A percentile compares a stretch with the other conserved stretches of the same genome.
Evolutionary conservation across 2,329 filamentous ascomycete species (phyloP).

Genomic region (Neobulgaria alba): DNA sequence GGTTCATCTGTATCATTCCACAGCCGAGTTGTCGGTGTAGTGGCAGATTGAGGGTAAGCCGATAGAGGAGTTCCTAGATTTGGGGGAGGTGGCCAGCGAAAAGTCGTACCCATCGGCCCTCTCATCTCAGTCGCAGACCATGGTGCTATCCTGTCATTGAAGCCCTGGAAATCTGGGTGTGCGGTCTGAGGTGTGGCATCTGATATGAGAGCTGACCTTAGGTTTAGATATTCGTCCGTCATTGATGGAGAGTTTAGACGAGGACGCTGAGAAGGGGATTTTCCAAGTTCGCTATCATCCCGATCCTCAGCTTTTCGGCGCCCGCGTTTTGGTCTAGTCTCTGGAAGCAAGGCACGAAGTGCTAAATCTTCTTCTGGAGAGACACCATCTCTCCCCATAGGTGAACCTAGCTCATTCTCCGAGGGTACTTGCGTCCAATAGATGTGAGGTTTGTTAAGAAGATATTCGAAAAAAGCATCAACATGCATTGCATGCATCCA

Average conservation of each 20-base stretch:
- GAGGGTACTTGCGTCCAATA: slow-evolving; percentile 74
- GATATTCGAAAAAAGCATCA: slow-evolving; percentile 88
- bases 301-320: slow-evolving; percentile 52
- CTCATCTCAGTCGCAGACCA: slow-evolving; percentile 23
- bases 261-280: slow-evolving; percentile 49
- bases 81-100: slow-evolving; percentile 35
- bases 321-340: slow-evolving; percentile 56
- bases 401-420: slow-evolving; percentile 51
- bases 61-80: slow-evolving; percentile 52
- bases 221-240: slow-evolving; percentile 32
- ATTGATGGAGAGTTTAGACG: slow-evolving; percentile 47
- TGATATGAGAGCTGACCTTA: slow-evolving; percentile 28
- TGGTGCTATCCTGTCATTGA: slow-evolving; percentile 19
- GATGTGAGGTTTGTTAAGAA: slow-evolving; percentile 65
- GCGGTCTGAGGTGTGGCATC: slow-evolving; percentile 34
- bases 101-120: slow-evolving; percentile 23
- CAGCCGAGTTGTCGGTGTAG: slow-evolving; percentile 48
- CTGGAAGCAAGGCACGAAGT: slow-evolving; percentile 71
- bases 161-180: slow-evolving; percentile 23
- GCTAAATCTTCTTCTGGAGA: slow-evolving; percentile 82
- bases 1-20: slow-evolving; percentile 49
- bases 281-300: slow-evolving; percentile 44
- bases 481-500: slow-evolving; percentile 98
- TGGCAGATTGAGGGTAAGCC: slow-evolving; percentile 70
- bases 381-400: slow-evolving; percentile 69